These are phyloP conservation scores for Liquidambar formosana DNA, from an alignment of 164 flowering plant species.

Conservation along the genomic window DNA sequence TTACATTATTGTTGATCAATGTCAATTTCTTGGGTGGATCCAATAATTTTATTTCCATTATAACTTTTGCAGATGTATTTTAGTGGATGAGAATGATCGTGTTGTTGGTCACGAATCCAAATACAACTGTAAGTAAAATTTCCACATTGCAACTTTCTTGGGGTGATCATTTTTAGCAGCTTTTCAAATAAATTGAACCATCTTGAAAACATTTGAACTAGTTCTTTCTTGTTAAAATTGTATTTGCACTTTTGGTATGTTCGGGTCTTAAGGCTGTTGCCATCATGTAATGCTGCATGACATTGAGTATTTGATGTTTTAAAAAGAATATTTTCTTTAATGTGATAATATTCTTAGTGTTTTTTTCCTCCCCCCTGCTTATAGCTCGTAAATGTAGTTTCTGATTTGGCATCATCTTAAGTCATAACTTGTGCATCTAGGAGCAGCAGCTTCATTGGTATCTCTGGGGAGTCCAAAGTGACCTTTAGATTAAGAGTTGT, in stretches of 20 bases:
- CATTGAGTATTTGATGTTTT: neutral
- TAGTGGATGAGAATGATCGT: conserved; percentile 88
- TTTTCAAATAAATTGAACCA: neutral
- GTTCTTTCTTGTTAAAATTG: neutral
- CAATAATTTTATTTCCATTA: neutral
- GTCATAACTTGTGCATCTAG: too few species aligned
- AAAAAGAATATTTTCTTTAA: neutral
- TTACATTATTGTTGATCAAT: neutral
- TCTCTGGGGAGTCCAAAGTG: too few species aligned
- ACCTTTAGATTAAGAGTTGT: too few species aligned
- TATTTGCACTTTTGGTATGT: neutral
- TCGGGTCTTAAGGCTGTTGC: neutral
- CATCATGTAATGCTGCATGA: neutral
- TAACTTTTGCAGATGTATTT: conserved; percentile 69
- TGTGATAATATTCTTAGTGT: too few species aligned
- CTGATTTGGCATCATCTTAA: too few species aligned
- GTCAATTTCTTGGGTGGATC: neutral
- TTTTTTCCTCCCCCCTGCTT: too few species aligned
- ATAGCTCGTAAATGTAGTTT: too few species aligned
- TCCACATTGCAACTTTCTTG: neutral
- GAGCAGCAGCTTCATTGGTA: too few species aligned
- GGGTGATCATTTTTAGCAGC: neutral
- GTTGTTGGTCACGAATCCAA: conserved; percentile 92
- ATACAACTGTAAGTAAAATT: conserved; percentile 84
- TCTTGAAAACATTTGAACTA: neutral